A percentile compares a stretch with the other conserved stretches of the same genome.
Evolutionary conservation across 345 rosid species (phyloP).

Genomic region (Rhodomyrtus tomentosa): DNA sequence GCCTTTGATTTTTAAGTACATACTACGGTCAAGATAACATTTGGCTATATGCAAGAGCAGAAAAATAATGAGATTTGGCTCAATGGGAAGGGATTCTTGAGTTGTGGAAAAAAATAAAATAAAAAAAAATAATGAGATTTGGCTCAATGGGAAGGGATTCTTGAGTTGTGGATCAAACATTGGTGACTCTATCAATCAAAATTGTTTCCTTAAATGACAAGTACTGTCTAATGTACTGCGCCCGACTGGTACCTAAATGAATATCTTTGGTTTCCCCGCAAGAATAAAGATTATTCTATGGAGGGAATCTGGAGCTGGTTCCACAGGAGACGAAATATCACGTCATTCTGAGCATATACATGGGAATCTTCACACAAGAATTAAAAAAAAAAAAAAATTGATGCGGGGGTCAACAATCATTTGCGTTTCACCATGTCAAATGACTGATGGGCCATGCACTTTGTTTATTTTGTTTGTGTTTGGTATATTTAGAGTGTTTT

Average conservation of each 20-base stretch:
- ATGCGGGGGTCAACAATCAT: neutral
- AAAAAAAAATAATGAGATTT: too few species aligned
- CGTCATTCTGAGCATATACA: slow-evolving; percentile 2
- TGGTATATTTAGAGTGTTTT: neutral
- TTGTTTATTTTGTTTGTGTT: neutral
- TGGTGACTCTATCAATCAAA: neutral
- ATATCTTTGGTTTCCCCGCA: neutral
- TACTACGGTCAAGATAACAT: neutral
- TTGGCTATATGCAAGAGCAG: neutral
- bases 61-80: neutral
- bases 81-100: neutral
- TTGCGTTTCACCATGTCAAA: neutral
- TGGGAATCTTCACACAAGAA: neutral
- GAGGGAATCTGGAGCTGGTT: slow-evolving; percentile 5
- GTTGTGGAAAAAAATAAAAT: too few species aligned
- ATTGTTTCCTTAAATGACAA: neutral
- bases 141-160: neutral
- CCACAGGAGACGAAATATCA: slow-evolving; percentile 5
- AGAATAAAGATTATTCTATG: neutral
- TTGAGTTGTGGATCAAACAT: neutral
- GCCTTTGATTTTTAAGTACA: neutral
- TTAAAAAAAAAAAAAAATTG: neutral
- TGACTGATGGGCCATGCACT: neutral
- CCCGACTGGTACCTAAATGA: neutral
- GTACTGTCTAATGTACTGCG: neutral